Base-by-base conservation (phyloP, 2,329 filamentous ascomycete genomes). In the Colletotrichum cordylinicola region DNA sequence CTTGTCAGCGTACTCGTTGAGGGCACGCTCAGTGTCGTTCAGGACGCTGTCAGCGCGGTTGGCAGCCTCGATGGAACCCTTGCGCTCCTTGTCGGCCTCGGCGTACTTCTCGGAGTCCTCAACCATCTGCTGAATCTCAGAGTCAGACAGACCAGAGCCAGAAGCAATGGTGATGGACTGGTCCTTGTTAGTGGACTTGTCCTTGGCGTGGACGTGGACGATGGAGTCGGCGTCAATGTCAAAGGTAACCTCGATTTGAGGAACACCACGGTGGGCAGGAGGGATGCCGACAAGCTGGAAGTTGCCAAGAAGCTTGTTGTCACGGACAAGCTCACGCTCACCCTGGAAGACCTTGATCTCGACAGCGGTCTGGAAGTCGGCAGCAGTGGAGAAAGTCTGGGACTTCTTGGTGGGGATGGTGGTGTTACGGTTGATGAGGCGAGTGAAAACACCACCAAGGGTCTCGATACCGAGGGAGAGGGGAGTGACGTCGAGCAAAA, bases 321-420 rank as follows among this genome's bases (percentile, higher is more conserved):
- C 96, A 85, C 93, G 94, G 86, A 98, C 96, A 78, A 98, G 95
- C 91, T 98, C 96, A 95, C 96, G 96, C 92, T 98, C 96, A 91
- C 96, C 96, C 93, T 98, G 96, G 94, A 93, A 98, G 79, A 98
- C 96, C 94, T 98, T 98, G 91, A 98, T 98, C 91, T 98, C 96
- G 84, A 98, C 96, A 81, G 96, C 96, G 78, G 95, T 98, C 91
- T 98, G 96, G 94, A 98, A 98, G 86, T 98, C 96, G 80, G 96
- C 96, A 70, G 96, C 96, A 67, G 96, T 98, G 72, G 96, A 98
- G 93, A 98, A 98, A 84, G 96, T 93, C 90, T 98, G 96, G 15
- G 96, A 98, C 91, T 98, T 98, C 94, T 98, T 98, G 89, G 96
- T 98, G 74, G 96, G 96, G 84, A 98, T 98, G 80, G 96, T 98